Conservation (phyloP, 2,329 filamentous ascomycete species). For the Fusarium pseudoanthophilum region DNA sequence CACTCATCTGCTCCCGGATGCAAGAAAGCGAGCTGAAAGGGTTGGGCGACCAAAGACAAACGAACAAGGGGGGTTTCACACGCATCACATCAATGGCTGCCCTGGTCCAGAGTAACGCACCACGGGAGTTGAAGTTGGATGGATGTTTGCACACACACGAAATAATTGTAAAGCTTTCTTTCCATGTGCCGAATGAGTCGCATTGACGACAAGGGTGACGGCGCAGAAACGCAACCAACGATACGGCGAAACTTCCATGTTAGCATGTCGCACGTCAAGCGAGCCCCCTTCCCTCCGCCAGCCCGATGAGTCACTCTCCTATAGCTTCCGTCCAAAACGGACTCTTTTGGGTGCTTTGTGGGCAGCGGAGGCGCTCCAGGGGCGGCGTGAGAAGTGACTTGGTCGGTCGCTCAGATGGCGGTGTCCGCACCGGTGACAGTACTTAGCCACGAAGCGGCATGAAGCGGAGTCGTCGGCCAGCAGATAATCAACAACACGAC, state of each 20-base stretch:
- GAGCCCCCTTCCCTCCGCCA: slow-evolving; percentile 27
- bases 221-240: slow-evolving; percentile 24
- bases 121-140: slow-evolving; percentile 38
- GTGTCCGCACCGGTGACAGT: slow-evolving; percentile 37
- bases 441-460: slow-evolving; percentile 36
- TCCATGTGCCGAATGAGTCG: slow-evolving; percentile 41
- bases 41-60: slow-evolving; percentile 19
- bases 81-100: neutral
- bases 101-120: slow-evolving; percentile 28
- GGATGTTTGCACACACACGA: slow-evolving; percentile 14
- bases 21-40: slow-evolving; percentile 37
- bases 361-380: slow-evolving; percentile 32
- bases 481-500: slow-evolving; percentile 28
- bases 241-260: slow-evolving; percentile 21
- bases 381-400: slow-evolving; percentile 27
- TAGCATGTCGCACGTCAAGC: neutral
- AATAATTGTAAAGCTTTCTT: slow-evolving; percentile 23
- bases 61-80: slow-evolving; percentile 35
- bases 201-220: slow-evolving; percentile 30
- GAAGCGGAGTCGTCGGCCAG: slow-evolving; percentile 36
- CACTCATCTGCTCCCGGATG: slow-evolving; percentile 35
- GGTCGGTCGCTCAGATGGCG: slow-evolving; percentile 30
- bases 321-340: slow-evolving; percentile 19
- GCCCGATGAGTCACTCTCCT: slow-evolving; percentile 40
- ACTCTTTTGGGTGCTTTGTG: slow-evolving; percentile 32